Percentiles rank a stretch among this genome's conserved stretches.
Conservation (phyloP, 495 filamentous ascomycete genomes). For the Aspergillus hancockii region DNA sequence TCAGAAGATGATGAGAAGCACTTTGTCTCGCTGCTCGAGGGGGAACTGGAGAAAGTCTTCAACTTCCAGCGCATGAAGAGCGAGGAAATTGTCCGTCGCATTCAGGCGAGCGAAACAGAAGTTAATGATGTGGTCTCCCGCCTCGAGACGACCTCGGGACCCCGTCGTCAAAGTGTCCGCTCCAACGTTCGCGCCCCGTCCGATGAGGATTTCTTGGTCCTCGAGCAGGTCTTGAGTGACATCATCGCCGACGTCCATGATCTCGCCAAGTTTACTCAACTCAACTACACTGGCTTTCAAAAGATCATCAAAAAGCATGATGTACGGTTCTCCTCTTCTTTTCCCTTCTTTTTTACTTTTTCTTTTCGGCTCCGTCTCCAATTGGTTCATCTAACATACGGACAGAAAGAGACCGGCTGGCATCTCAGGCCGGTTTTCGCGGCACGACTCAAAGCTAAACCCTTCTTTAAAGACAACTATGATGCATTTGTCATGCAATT, state of each 20-base stretch:
- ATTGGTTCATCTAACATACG: conserved; percentile 15
- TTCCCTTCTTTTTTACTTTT: conserved; percentile 2
- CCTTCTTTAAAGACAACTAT: conserved; percentile 98
- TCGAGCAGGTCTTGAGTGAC: conserved; percentile 94
- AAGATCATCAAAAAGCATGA: conserved; percentile 99
- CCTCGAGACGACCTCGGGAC: conserved; percentile 46
- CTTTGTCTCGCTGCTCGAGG: conserved; percentile 84
- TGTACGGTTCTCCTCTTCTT: conserved; percentile 48
- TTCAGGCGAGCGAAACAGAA: conserved; percentile 81
- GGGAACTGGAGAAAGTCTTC: conserved; percentile 94
- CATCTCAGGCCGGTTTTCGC: conserved; percentile 92
- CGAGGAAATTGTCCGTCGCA: conserved; percentile 87
- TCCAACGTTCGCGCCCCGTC: conserved; percentile 43
- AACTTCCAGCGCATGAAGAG: conserved; percentile 95
- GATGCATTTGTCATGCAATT: conserved; percentile 95
- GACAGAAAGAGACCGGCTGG: conserved; percentile 91
- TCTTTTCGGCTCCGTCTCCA: neutral
- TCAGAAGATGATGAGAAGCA: conserved; percentile 86
- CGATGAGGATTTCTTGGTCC: conserved; percentile 90
- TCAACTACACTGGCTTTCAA: conserved; percentile 99
- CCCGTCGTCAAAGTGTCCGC: conserved; percentile 28
- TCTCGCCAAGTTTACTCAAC: conserved; percentile 94
- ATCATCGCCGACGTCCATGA: conserved; percentile 99
- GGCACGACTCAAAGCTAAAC: conserved; percentile 86
- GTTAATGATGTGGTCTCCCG: conserved; percentile 82